A percentile compares a stretch with the other conserved stretches of the same genome.
Evolutionary conservation across 495 filamentous ascomycete genomes (phyloP).

Genomic region (Annulohypoxylon maeteangense): DNA sequence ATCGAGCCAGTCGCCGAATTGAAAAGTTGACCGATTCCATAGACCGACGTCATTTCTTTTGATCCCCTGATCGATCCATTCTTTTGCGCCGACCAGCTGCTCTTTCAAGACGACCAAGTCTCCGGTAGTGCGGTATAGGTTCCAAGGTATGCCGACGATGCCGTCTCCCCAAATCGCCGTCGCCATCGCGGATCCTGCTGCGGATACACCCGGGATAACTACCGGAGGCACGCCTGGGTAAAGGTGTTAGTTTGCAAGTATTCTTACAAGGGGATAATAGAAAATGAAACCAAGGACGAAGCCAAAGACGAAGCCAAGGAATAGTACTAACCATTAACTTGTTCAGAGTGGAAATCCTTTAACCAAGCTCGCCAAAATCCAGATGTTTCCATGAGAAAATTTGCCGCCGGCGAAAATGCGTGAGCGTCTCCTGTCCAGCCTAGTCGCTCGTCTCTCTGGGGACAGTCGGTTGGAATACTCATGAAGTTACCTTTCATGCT

Average conservation of each 20-base stretch:
- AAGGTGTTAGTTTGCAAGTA: neutral
- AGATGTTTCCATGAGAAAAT: constrained; percentile 61
- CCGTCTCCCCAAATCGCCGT: constrained; percentile 60
- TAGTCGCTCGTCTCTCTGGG: constrained; percentile 65
- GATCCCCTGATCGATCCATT: constrained; percentile 62
- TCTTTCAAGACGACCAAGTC: constrained; percentile 54
- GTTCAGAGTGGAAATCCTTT: constrained; percentile 56
- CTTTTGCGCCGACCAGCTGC: constrained; percentile 58
- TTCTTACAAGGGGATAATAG: neutral
- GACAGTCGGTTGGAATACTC: constrained; percentile 64
- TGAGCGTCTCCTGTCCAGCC: constrained; percentile 68
- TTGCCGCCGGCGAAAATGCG: constrained; percentile 60
- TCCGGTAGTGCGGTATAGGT: constrained; percentile 55
- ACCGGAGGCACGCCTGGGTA: constrained; percentile 48
- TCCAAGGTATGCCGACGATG: constrained; percentile 56
- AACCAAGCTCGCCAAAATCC: constrained; percentile 64
- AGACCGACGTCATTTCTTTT: constrained; percentile 52
- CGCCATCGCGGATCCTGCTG: constrained; percentile 33
- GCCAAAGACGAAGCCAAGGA: neutral
- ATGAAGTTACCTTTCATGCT: constrained; percentile 66
- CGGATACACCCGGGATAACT: constrained; percentile 56
- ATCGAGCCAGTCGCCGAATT: constrained; percentile 66
- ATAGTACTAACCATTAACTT: constrained; percentile 38
- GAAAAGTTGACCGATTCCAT: constrained; percentile 53
- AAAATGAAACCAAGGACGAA: too few relatives aligned